These are phyloP conservation scores for Basidiobolus meristosporus DNA, from an alignment of 371 early-diverging fungal species.

Conservation along the genomic window DNA sequence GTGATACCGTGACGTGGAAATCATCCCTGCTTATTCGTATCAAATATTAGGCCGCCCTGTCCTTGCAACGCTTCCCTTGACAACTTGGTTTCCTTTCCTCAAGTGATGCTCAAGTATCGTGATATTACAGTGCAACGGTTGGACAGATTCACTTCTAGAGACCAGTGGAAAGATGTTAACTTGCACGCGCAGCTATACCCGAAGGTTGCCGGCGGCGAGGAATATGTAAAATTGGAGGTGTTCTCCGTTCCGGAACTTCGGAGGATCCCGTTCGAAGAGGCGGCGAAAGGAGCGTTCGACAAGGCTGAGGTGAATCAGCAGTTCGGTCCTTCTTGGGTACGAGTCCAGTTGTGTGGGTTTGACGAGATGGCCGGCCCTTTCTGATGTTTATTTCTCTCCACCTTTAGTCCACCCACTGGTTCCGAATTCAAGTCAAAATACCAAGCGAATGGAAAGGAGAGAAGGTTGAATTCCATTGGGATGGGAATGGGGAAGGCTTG, in stretches of 20 bases:
- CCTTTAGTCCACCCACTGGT: constrained; percentile 79
- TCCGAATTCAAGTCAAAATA: constrained; percentile 36
- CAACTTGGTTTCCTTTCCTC: too few relatives aligned
- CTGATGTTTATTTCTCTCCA: neutral
- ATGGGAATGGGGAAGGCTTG: constrained; percentile 73
- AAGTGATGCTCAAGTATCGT: constrained; percentile 8
- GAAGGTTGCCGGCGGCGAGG: constrained; percentile 5
- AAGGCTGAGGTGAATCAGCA: constrained; percentile 28
- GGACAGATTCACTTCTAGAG: constrained; percentile 19
- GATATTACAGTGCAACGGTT: constrained; percentile 32
- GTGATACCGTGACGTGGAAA: too few relatives aligned
- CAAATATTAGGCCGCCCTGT: too few relatives aligned
- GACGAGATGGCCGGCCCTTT: neutral
- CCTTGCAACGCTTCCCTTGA: too few relatives aligned
- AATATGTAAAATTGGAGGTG: constrained; percentile 22
- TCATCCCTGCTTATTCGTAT: too few relatives aligned
- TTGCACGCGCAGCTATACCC: constrained; percentile 20
- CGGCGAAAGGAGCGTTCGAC: constrained; percentile 41
- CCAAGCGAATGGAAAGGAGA: constrained; percentile 40
- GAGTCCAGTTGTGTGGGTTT: constrained; percentile 1
- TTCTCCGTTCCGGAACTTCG: constrained; percentile 64
- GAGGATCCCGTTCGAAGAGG: constrained; percentile 70
- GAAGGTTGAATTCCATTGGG: constrained; percentile 55
- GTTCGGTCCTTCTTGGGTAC: constrained; percentile 80
- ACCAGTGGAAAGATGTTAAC: constrained; percentile 39